These are phyloP conservation scores for Coemansia sp. DNA, from an alignment of 192 early-diverging fungal species.

Conservation along the genomic window DNA sequence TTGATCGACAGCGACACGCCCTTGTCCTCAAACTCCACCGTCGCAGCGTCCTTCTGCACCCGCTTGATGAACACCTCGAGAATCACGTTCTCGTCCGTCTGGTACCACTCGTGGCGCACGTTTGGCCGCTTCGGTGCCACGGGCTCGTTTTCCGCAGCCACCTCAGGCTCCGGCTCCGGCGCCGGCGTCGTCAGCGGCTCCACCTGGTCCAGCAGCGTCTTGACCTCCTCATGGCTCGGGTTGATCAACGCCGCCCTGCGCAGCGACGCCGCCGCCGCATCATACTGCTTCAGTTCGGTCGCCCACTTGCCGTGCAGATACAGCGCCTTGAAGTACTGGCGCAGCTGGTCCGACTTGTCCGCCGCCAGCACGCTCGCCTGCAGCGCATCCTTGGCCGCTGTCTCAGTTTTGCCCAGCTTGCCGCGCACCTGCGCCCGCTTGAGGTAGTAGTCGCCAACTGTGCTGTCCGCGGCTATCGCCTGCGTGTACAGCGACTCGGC, in stretches of 20 bases:
- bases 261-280: constrained; percentile 56
- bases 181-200: constrained; percentile 43
- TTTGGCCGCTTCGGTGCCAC: constrained; percentile 10
- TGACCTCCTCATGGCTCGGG: constrained; percentile 45
- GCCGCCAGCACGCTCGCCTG: constrained; percentile 56
- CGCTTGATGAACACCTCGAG: constrained; percentile 91
- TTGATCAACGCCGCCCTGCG: constrained; percentile 60
- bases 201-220: constrained; percentile 30
- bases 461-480: constrained; percentile 61
- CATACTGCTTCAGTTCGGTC: constrained; percentile 55
- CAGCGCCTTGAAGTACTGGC: constrained; percentile 63
- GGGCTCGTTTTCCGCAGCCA: neutral
- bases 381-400: constrained; percentile 65
- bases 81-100: constrained; percentile 85
- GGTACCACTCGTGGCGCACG: constrained; percentile 94
- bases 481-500: constrained; percentile 66
- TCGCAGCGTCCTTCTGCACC: constrained; percentile 64
- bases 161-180: constrained; percentile 16
- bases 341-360: constrained; percentile 45
- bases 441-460: constrained; percentile 60
- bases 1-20: constrained; percentile 77
- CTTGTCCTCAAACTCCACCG: constrained; percentile 60
- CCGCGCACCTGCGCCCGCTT: constrained; percentile 62
- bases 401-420: constrained; percentile 58
- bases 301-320: constrained; percentile 59